Evolutionary conservation across 2,329 filamentous ascomycete species (phyloP), one percentile per base, ranked within the genome.

Genomic region (Pseudogymnoascus sp.): DNA sequence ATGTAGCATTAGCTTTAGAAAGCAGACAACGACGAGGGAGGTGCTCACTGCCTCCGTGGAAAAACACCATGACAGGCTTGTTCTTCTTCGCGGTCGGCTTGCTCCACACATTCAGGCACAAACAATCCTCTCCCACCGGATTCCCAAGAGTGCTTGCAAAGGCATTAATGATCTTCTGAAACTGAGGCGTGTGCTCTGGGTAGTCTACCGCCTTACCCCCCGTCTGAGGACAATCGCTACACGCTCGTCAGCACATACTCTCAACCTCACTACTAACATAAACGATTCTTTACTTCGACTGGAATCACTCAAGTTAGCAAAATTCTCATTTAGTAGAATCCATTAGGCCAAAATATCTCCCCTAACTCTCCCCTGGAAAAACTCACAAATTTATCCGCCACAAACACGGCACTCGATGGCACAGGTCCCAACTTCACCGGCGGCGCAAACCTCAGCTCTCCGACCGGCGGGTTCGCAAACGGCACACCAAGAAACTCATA

Each of bases 41-140:
- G 14, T 19, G 1, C 51, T 57, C 51, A 57, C 51, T 34, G 4
- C 51, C 51, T 34, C 51, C 51, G 16, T 57, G 6, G 28, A 57
- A 57, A 28, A 57, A 57, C n/a, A 57, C 51, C 16, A 57, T 16
- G 25, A 57, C 51, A 19, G 51, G 51, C 25, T 57, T 57, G 51
- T 57, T 34, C 51, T 57, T 57, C 28, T 34, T 57, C 8, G 8
- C 41, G 23, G 39, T 45, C n/a, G 61, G n/a, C 11, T 57, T 57
- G 19, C n/a, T 43, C 39, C 28, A 64, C 8, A 64, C 45, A 34
- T 64, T 64, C 14, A 64, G 61, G 28, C 25, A 57, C 21, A 64
- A 41, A 60, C 63, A 64, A 54, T 64, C 63, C 31, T 64, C 63
- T 41, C 67, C 51, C n/a, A 57, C 6, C 10, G 51, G n/a, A 21